Conservation (phyloP, 257 asterid genomes). For the Rhazya stricta region DNA sequence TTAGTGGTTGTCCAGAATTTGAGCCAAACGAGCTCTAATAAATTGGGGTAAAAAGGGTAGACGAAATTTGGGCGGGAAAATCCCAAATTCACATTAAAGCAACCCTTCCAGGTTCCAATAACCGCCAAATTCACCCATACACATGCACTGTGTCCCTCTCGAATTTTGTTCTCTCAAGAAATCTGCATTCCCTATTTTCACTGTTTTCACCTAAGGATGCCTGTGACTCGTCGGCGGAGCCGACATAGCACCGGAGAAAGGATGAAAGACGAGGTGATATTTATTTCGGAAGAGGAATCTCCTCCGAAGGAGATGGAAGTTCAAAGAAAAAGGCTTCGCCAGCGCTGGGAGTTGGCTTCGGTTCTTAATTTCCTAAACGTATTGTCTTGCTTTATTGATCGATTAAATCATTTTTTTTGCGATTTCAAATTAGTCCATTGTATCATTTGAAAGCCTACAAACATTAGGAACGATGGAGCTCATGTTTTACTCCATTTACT, state of each 20-base stretch:
- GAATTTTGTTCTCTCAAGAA: neutral
- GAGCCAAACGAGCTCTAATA: too few relatives aligned
- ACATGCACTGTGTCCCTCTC: neutral
- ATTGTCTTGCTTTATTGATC: constrained; percentile 13
- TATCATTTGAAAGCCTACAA: neutral
- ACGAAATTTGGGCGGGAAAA: constrained; percentile 49
- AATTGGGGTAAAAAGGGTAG: neutral
- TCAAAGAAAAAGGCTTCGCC: constrained; percentile 52
- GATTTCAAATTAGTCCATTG: neutral
- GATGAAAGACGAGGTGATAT: constrained; percentile 20
- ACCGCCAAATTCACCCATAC: neutral
- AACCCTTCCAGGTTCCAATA: constrained; percentile 4
- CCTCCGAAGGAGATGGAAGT: constrained; percentile 30
- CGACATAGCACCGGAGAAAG: constrained; percentile 18
- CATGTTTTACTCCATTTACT: neutral
- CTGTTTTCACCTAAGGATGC: constrained; percentile 12
- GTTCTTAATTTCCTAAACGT: constrained; percentile 80
- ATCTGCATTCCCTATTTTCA: constrained; percentile 4
- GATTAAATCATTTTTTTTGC: too few relatives aligned
- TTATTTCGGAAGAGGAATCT: constrained; percentile 8
- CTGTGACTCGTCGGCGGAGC: constrained; percentile 10
- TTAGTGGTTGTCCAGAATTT: too few relatives aligned
- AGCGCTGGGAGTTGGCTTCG: constrained; percentile 90
- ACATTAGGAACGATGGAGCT: neutral
- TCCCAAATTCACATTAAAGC: constrained; percentile 8